Conservation (phyloP, 352 stramenopile genomes). For the Sclerospora graminicola region DNA sequence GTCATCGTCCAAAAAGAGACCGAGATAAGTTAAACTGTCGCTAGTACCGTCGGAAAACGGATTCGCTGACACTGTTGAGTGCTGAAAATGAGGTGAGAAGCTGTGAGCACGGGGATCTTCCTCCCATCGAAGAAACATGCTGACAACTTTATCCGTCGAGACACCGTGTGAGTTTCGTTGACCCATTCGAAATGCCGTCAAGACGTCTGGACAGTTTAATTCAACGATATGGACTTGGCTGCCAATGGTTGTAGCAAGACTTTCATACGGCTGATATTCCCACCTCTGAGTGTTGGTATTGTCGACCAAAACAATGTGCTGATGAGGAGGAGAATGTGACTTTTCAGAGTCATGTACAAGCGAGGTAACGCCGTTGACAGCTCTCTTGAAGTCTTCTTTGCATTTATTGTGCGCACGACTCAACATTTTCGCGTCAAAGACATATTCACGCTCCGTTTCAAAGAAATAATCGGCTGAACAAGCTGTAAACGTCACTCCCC, state of each 20-base stretch:
- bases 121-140: constrained; percentile 65
- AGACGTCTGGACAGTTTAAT: constrained; percentile 36
- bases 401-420: constrained; percentile 35
- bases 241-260: constrained; percentile 16
- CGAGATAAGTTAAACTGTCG: constrained; percentile 36
- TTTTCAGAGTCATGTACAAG: too few relatives aligned
- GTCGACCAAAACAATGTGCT: constrained; percentile 49
- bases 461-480: constrained; percentile 68
- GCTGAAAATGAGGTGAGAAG: constrained; percentile 39
- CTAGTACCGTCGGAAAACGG: constrained; percentile 33
- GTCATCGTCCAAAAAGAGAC: constrained; percentile 37
- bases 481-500: constrained; percentile 16
- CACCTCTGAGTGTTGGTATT: constrained; percentile 64
- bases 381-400: constrained; percentile 28
- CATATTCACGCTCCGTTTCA: constrained; percentile 46
- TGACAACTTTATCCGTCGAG: constrained; percentile 40
- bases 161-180: constrained; percentile 66
- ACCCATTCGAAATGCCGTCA: constrained; percentile 41
- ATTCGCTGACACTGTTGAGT: constrained; percentile 31
- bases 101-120: constrained; percentile 21
- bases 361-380: constrained; percentile 10
- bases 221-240: constrained; percentile 34
- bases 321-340: too few relatives aligned
- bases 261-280: constrained; percentile 55
- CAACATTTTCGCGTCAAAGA: constrained; percentile 47